Conservation (phyloP, 2,329 filamentous ascomycete species). For the Gnomoniopsis smithogilvyi region DNA sequence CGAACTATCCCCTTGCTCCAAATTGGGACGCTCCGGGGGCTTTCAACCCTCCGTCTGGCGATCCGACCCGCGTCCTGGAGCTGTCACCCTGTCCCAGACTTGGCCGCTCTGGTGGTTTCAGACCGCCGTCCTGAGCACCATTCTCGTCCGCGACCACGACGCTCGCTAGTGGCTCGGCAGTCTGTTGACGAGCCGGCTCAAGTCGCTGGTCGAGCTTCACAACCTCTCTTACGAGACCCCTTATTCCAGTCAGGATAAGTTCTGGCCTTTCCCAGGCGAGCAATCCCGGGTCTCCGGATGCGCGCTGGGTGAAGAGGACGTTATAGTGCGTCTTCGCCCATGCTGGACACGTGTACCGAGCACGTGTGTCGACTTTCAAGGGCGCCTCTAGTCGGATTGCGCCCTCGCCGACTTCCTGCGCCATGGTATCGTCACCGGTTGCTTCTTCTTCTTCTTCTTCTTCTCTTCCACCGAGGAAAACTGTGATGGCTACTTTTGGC, state of each 20-base stretch:
- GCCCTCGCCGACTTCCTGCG: slow-evolving; percentile 20
- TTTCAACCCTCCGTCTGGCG: slow-evolving; percentile 1
- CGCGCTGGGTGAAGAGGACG: slow-evolving; percentile 39
- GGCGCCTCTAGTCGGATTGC: slow-evolving; percentile 20
- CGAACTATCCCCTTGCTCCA: slow-evolving; percentile 17
- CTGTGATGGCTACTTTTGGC: slow-evolving; percentile 38
- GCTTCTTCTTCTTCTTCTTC: slow-evolving; percentile 23
- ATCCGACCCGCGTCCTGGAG: slow-evolving; percentile 11
- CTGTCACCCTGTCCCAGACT: slow-evolving; percentile 14
- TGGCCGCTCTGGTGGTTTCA: slow-evolving; percentile 12
- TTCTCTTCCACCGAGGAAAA: slow-evolving; percentile 37
- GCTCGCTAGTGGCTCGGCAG: slow-evolving; percentile 29
- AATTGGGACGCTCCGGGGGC: slow-evolving; percentile 6
- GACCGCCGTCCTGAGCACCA: neutral
- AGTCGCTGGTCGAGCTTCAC: slow-evolving; percentile 36
- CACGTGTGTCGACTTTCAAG: neutral
- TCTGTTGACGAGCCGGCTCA: slow-evolving; percentile 23
- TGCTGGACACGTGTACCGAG: slow-evolving; percentile 41
- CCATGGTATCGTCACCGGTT: slow-evolving; percentile 25
- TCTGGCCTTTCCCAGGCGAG: slow-evolving; percentile 49
- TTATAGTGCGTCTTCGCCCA: slow-evolving; percentile 45
- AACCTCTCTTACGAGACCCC: slow-evolving; percentile 38
- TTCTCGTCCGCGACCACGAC: slow-evolving; percentile 24
- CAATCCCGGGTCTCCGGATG: slow-evolving; percentile 38
- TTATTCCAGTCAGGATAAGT: slow-evolving; percentile 39